phyloP scores from a whole-genome alignment of 2,329 filamentous ascomycete species.

The Claviceps lovelessii region DNA sequence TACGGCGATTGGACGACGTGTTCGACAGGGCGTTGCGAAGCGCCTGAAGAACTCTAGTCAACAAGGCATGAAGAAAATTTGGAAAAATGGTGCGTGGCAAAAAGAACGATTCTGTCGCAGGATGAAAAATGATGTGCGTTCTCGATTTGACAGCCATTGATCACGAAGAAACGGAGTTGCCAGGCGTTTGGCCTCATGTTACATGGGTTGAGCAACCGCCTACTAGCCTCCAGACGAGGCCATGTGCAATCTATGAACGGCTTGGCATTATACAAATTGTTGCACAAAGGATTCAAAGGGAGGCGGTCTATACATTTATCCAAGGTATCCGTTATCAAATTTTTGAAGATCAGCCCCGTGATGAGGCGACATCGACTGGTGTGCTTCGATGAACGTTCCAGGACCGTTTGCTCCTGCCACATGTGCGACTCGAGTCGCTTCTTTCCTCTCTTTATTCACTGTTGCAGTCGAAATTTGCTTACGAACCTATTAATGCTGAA shows the following conservation, averaged over 20 bases:
- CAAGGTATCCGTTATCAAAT: background rate
- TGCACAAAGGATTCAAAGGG: background rate
- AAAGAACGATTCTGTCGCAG: too few species aligned
- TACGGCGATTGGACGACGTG: conserved; percentile 40
- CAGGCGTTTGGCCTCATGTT: background rate
- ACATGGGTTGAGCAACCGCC: background rate
- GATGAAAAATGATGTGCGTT: background rate
- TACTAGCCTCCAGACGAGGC: background rate
- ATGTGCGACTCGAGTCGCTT: conserved; percentile 3
- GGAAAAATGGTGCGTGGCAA: too few species aligned
- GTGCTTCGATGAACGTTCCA: background rate
- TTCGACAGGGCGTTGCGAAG: conserved; percentile 27
- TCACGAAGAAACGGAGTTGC: background rate
- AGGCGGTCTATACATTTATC: background rate
- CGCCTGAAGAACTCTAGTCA: conserved; percentile 2
- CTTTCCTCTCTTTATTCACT: conserved; percentile 1
- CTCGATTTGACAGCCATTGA: background rate
- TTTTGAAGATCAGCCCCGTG: background rate
- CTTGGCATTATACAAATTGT: background rate
- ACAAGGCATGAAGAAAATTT: background rate
- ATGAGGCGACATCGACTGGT: background rate
- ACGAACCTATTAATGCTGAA: background rate
- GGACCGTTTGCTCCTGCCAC: conserved; percentile 2
- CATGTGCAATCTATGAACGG: background rate
- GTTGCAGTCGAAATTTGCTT: background rate